Evolutionary conservation across 441 rosid species (phyloP).

Genomic region (Adansonia gregorii): DNA sequence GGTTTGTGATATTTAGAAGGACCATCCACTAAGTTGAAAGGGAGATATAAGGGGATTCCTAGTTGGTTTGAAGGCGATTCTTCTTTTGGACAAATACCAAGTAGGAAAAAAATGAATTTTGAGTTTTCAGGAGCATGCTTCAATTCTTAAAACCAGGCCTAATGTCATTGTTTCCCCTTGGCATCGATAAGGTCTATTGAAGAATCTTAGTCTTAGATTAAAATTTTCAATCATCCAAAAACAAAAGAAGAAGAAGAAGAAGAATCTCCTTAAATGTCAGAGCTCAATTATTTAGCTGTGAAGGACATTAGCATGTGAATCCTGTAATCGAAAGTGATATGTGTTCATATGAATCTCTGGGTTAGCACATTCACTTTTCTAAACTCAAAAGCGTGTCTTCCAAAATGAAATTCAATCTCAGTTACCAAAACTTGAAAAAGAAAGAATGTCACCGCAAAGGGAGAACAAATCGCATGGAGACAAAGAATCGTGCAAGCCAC

Average conservation of each 20-base stretch:
- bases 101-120: too few species aligned
- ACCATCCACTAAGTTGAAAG: neutral
- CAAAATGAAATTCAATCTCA: conserved; percentile 6
- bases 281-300: neutral
- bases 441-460: neutral
- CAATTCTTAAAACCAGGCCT: neutral
- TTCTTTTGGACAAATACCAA: neutral
- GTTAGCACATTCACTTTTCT: neutral
- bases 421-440: neutral
- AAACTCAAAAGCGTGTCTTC: neutral
- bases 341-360: conserved; percentile 5
- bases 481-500: conserved; percentile 17
- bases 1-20: neutral
- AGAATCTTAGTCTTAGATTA: neutral
- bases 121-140: neutral
- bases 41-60: neutral
- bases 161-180: neutral
- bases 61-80: neutral
- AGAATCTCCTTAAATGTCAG: too few species aligned
- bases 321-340: neutral
- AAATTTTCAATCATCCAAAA: neutral
- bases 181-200: neutral
- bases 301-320: conserved; percentile 12
- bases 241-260: neutral
- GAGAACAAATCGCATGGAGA: neutral